Conservation (phyloP, 225 moss, liverwort and hornwort species). For the Marchantia paleacea region DNA sequence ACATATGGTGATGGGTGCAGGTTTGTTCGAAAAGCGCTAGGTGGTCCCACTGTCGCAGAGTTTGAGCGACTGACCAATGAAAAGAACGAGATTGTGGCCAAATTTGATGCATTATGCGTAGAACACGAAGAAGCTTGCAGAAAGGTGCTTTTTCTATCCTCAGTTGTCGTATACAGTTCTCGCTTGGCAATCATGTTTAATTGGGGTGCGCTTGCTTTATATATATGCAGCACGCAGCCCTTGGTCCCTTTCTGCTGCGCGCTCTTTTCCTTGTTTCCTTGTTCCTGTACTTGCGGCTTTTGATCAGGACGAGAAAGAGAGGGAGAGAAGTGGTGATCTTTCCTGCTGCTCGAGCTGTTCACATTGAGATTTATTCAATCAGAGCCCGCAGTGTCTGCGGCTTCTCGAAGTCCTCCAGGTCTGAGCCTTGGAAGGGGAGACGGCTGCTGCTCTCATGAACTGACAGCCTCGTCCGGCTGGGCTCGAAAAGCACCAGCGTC, state of each 20-base stretch:
- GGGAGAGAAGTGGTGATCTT: not conserved
- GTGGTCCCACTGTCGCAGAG: conserved; percentile 69
- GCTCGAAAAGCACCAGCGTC: not conserved
- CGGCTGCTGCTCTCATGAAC: not conserved
- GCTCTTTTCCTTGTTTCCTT: not conserved
- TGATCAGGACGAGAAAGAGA: not conserved
- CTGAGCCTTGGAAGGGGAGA: not conserved
- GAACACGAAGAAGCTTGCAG: conserved; percentile 76
- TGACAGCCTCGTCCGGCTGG: not conserved
- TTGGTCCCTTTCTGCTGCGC: not conserved
- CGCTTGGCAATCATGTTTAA: not conserved
- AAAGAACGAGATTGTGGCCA: conserved; percentile 44
- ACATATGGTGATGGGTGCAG: conserved; percentile 23
- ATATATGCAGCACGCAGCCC: not conserved
- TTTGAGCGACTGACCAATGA: conserved; percentile 51
- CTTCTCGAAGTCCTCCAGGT: not conserved
- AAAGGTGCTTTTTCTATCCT: conserved; percentile 48
- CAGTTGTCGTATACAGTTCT: not conserved
- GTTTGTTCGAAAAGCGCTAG: conserved; percentile 67
- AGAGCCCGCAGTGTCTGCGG: not conserved
- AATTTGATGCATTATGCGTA: conserved; percentile 51
- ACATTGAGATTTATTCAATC: not conserved
- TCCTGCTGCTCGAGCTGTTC: not conserved
- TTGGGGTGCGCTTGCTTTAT: not conserved
- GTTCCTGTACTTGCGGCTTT: not conserved